Evolutionary conservation across 2,329 filamentous ascomycete genomes (phyloP), one percentile per base, ranked within the genome.

Genomic region (Polytolypa hystricis): DNA sequence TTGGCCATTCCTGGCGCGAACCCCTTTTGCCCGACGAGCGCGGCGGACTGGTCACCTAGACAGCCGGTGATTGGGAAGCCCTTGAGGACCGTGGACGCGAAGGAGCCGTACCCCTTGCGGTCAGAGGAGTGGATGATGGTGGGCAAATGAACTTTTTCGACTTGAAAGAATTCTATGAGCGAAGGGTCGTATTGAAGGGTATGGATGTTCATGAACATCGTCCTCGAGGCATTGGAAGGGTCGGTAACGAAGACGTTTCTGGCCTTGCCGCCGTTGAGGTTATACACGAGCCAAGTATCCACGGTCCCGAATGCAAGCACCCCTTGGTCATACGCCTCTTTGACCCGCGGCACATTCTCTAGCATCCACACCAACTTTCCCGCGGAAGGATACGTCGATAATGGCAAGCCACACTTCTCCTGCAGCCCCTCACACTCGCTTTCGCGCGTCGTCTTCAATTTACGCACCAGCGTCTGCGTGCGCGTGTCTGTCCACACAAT

Each of bases 141-240:
- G n/a, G 86, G 86, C 10, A 94, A 66, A 34, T 73, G 68, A 28
- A 93, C 65, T 57, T 87, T 89, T 55, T 87, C 79, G 42, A 94
- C 71, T 30, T 73, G 74, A 61, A 93, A 93, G 65, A 93, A 93
- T 17, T 76, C 64, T 19, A 93, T 65, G 14, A 93, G 71, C 25
- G 70, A 69, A 37, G 86, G 76, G 55, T 89, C 84, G 60, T 93
- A 94, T 50, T 87, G 61, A 41, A 85, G 69, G 6, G 78, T 87
- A 48, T 76, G 71, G 38, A 94, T 70, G 62, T 93, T 85, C 81
- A 93, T 89, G 60, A 94, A 91, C 85, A 93, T 93, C 42, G 86
- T 94, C 52, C 86, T 70, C 37, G 82, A 89, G n/a, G 86, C 86
- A 56, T 94, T 94, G 42, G 83, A 85, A 31, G 80, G 77, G 58